These are phyloP conservation scores for Eremothecium sinecaudum DNA, from an alignment of 1,139 yeast genomes.

Conservation along the genomic window DNA sequence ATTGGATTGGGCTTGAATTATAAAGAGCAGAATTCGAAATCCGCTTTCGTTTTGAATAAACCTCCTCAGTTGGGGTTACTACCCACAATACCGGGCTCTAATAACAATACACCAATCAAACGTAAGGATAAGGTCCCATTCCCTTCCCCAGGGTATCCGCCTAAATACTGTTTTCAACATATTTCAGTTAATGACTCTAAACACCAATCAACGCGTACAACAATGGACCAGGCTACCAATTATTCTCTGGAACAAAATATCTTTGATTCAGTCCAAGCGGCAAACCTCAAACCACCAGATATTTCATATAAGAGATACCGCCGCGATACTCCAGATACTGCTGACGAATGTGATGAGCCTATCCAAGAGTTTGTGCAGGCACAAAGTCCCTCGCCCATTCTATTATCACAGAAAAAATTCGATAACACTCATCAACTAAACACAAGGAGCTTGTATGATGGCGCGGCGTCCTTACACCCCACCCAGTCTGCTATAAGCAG, in stretches of 20 bases:
- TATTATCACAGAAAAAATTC: conserved; percentile 29
- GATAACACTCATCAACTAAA: conserved; percentile 8
- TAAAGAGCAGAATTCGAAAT: neutral
- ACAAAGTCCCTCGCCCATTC: conserved; percentile 33
- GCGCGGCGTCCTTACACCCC: neutral
- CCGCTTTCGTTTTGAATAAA: conserved; percentile 7
- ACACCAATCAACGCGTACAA: neutral
- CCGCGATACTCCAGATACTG: conserved; percentile 1
- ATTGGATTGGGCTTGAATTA: conserved; percentile 6
- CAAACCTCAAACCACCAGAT: conserved; percentile 8
- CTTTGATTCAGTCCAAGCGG: conserved; percentile 5
- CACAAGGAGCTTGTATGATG: neutral
- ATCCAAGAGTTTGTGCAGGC: conserved; percentile 20
- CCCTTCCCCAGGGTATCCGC: conserved; percentile 14
- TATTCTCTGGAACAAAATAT: conserved; percentile 3
- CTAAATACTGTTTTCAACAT: conserved; percentile 26
- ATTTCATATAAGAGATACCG: neutral
- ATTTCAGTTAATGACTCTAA: conserved; percentile 20
- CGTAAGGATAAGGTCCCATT: conserved; percentile 7
- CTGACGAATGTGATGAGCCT: conserved; percentile 15
- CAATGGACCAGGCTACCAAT: neutral
- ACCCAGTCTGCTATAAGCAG: conserved; percentile 8
- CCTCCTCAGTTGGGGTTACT: conserved; percentile 17
- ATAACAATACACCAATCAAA: conserved; percentile 21
- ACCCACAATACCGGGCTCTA: conserved; percentile 27